These are phyloP conservation scores for Wickerhamiella domercqiae DNA, from an alignment of 805 yeast species.

Conservation along the genomic window DNA sequence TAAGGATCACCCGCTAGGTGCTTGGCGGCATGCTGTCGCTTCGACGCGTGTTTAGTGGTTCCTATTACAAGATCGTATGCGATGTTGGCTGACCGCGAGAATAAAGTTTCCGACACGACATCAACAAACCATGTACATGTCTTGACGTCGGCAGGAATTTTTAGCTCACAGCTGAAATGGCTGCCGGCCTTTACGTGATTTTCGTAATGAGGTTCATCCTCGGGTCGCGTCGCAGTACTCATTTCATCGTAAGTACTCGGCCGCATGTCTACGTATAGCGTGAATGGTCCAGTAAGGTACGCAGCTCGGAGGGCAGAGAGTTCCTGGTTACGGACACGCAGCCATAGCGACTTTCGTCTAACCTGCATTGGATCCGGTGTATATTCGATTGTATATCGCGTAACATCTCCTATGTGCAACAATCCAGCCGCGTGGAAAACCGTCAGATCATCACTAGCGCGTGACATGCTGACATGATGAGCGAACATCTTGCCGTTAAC, in stretches of 20 bases:
- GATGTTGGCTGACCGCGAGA: constrained; percentile 52
- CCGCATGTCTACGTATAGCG: constrained; percentile 68
- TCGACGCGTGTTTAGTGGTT: constrained; percentile 17
- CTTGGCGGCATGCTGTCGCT: constrained; percentile 6
- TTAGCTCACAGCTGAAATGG: constrained; percentile 41
- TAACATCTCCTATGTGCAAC: constrained; percentile 36
- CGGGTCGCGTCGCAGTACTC: constrained; percentile 19
- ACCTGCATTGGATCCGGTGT: constrained; percentile 24
- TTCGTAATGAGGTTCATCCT: constrained; percentile 27
- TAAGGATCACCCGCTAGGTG: constrained; percentile 3
- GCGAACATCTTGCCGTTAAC: too few species aligned
- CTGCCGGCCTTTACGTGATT: constrained; percentile 58
- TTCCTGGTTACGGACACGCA: constrained; percentile 54
- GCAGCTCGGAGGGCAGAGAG: constrained; percentile 64
- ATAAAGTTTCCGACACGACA: constrained; percentile 63
- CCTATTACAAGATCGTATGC: constrained; percentile 48
- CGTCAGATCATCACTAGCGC: constrained; percentile 1
- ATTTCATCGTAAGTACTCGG: constrained; percentile 43
- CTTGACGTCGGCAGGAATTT: constrained; percentile 26
- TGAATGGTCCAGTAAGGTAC: constrained; percentile 76
- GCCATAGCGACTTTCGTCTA: constrained; percentile 16
- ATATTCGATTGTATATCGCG: constrained; percentile 40
- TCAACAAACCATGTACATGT: constrained; percentile 65
- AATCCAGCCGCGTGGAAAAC: constrained; percentile 13
- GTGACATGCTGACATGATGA: too few species aligned